Base-by-base conservation (phyloP, 768 basidiomycete genomes). In the Boletus speciosus region DNA sequence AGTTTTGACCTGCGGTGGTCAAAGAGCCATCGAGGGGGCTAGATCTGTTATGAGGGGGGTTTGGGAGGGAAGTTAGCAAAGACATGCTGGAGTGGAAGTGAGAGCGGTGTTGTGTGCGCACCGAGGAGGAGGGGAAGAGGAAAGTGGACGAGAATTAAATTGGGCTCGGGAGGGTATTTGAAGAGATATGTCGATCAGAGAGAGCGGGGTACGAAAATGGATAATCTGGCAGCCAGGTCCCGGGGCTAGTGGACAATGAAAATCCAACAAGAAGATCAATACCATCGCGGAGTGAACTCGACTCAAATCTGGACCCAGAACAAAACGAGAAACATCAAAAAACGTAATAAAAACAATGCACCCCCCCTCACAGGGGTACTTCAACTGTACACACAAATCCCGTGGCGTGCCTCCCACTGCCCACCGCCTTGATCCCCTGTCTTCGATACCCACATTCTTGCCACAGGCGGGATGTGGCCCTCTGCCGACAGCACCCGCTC, bases 381-480 rank as follows among this genome's bases (percentile, higher is more conserved):
- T 29, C 8, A 29, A 9, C 29, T 3, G 29, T 29, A 29, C 9
- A 32, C 31, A 32, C 9, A 32, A 8, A 32, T 11, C 4, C 31
- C 31, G 31, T 32, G 31, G 8, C 31, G 31, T 4, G 31, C 31
- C 31, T 32, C 31, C 31, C 31, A 32, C 9, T 4, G 9, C 10
- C 31, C 31, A 11, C 10, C 31, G 6, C 29, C 29, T 29, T 1
- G 29, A 29, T 29, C 29, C 8, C 8, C 29, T 9, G 7, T 9
- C 8, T 49, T 74, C 10, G 58, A 71, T 23, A 67, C 71, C 81
- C 80, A 86, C 27, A 79, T 62, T 41, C 86, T 78, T 31, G 81
- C 84, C 4, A 89, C 85, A 0, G 87, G 83, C 1, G 88, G 89
- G 8, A 86, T 74, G 64, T 90, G 86, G 0, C 83, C 84, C 59